phyloP scores from a whole-genome alignment of 495 filamentous ascomycete species.

The Penicillium subrubescens region DNA sequence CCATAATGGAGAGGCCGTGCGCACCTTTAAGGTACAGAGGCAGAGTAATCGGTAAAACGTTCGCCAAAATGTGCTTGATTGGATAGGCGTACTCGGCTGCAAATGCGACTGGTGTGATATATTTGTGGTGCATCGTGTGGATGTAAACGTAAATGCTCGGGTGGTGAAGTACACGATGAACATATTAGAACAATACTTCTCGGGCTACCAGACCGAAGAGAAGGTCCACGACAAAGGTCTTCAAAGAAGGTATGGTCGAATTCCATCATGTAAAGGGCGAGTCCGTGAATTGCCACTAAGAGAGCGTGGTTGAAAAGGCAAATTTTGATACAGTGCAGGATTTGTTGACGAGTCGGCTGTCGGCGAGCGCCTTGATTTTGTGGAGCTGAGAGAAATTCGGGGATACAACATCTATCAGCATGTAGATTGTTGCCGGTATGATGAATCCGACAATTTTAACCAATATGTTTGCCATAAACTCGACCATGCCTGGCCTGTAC shows the following conservation, averaged over 20 bases:
- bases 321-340: not conserved
- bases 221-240: not conserved
- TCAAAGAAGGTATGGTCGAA: slow-evolving; percentile 1
- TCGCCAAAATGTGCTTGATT: slow-evolving; percentile 33
- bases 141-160: slow-evolving; percentile 43
- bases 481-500: not conserved
- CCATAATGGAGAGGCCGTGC: slow-evolving; percentile 31
- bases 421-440: not conserved
- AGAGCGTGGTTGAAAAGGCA: not conserved
- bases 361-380: slow-evolving; percentile 1
- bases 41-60: not conserved
- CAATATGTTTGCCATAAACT: not conserved
- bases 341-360: not conserved
- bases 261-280: not conserved
- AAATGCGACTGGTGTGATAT: slow-evolving; percentile 51
- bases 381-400: not conserved
- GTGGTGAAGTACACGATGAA: slow-evolving; percentile 52
- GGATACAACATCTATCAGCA: not conserved
- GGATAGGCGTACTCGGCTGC: slow-evolving; percentile 55
- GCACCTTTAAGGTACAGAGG: not conserved
- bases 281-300: not conserved
- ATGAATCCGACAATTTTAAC: not conserved
- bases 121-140: slow-evolving; percentile 54
- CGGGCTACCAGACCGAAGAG: slow-evolving; percentile 30
- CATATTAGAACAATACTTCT: slow-evolving; percentile 53